Percentiles rank a stretch among this genome's conserved stretches.
These are phyloP conservation scores for Zelopaecilomyces penicillatus DNA, from an alignment of 2,329 filamentous ascomycete species.

Conservation along the genomic window DNA sequence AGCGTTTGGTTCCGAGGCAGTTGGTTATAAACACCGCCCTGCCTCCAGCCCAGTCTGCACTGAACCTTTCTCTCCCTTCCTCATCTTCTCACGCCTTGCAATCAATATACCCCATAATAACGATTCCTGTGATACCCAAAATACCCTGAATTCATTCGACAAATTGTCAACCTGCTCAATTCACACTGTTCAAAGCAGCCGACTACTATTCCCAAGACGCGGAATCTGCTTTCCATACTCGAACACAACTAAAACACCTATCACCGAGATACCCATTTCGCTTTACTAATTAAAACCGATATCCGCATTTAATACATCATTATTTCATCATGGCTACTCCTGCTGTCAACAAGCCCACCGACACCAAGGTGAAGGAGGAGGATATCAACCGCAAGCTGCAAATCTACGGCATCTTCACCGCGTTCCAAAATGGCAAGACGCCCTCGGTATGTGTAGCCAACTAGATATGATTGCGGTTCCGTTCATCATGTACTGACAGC, in stretches of 20 bases:
- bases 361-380: constrained; percentile 68
- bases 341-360: constrained; percentile 63
- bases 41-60: not conserved
- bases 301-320: constrained; percentile 5
- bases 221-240: not conserved
- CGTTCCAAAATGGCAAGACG: constrained; percentile 82
- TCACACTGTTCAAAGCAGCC: not conserved
- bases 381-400: constrained; percentile 93
- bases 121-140: constrained; percentile 9
- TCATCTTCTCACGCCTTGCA: constrained; percentile 2
- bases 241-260: not conserved
- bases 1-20: not conserved
- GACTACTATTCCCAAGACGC: not conserved
- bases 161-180: too few species aligned
- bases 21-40: constrained; percentile 14
- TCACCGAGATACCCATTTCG: not conserved
- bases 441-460: constrained; percentile 59
- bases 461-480: too few species aligned
- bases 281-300: not conserved
- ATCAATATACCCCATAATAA: constrained; percentile 2
- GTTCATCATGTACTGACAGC: too few species aligned
- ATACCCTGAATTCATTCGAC: too few species aligned
- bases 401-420: constrained; percentile 80
- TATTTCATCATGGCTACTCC: constrained; percentile 22
- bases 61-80: constrained; percentile 7